Conservation (phyloP, 345 rosid genomes). For the Hypericum androsaemum region DNA sequence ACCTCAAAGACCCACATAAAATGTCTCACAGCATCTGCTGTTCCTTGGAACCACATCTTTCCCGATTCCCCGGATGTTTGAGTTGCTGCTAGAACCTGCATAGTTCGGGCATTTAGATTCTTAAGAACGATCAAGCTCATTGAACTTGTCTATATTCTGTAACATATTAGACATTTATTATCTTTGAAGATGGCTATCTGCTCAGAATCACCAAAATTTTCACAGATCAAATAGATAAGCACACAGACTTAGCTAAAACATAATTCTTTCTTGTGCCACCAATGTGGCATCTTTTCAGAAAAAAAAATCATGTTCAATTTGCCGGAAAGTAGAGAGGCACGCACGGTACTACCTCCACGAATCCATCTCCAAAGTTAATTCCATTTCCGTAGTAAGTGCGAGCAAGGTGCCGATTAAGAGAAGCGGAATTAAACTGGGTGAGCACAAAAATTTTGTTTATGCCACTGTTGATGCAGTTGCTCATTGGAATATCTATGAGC, state of each 20-base stretch:
- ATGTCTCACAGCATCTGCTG: conserved; percentile 98
- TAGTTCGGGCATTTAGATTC: neutral
- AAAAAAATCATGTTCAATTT: no score
- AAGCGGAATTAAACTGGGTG: conserved; percentile 91
- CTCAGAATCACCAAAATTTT: no score
- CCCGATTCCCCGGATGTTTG: conserved; percentile 95
- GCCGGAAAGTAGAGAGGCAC: no score
- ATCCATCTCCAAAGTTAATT: conserved; percentile 88
- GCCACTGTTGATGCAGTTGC: conserved; percentile 91
- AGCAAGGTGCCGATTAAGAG: conserved; percentile 88
- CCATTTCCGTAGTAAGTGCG: conserved; percentile 89
- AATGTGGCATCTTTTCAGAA: neutral
- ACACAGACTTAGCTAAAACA: no score
- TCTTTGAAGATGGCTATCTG: no score
- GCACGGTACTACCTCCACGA: conserved; percentile 62
- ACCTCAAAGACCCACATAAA: conserved; percentile 97
- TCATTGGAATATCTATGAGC: conserved; percentile 95
- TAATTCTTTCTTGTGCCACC: neutral
- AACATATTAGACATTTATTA: no score
- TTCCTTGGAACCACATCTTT: conserved; percentile 92
- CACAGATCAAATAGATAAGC: no score
- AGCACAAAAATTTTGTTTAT: conserved; percentile 87
- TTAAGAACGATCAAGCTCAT: no score
- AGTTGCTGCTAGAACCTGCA: conserved; percentile 91
- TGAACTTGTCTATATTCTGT: no score